Conservation (phyloP, 768 basidiomycete species). For the Infundibulicybe gibba region DNA sequence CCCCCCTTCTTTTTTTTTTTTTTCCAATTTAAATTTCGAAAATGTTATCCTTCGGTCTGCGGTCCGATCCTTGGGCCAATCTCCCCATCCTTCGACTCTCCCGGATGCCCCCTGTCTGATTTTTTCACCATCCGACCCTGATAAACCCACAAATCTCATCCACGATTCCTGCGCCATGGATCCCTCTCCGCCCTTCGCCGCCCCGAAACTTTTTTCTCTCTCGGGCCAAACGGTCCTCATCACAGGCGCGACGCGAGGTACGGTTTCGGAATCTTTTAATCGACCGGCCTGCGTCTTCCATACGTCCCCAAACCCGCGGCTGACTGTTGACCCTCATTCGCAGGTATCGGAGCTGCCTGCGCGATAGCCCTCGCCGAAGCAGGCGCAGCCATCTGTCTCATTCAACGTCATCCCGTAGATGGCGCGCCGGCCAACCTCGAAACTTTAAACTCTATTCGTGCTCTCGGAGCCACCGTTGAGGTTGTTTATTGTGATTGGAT, state of each 20-base stretch:
- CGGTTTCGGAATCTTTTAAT: constrained; percentile 1
- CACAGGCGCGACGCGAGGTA: constrained; percentile 79
- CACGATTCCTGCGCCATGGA: constrained; percentile 35
- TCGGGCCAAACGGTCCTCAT: constrained; percentile 66
- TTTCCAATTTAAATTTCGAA: neutral
- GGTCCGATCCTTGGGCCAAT: constrained; percentile 1
- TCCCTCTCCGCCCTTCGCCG: constrained; percentile 43
- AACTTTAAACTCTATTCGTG: constrained; percentile 28
- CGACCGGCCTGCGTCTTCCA: neutral
- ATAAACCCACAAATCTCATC: constrained; percentile 3
- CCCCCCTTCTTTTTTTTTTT: neutral
- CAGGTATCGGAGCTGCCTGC: constrained; percentile 50
- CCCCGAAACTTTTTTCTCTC: constrained; percentile 65
- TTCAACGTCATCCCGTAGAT: constrained; percentile 29
- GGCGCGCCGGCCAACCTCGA: constrained; percentile 19
- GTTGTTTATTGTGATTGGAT: constrained; percentile 38
- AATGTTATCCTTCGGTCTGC: constrained; percentile 8
- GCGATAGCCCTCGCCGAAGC: constrained; percentile 47
- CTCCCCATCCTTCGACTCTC: neutral
- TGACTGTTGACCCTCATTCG: neutral
- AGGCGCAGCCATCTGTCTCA: constrained; percentile 43
- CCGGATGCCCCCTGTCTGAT: neutral
- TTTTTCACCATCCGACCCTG: constrained; percentile 8
- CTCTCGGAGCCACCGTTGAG: constrained; percentile 23
- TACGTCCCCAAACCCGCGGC: constrained; percentile 2